Percentiles rank a stretch among this genome's conserved stretches.
Evolutionary conservation across 768 basidiomycete genomes (phyloP).

Genomic region (Suillus ampliporus): DNA sequence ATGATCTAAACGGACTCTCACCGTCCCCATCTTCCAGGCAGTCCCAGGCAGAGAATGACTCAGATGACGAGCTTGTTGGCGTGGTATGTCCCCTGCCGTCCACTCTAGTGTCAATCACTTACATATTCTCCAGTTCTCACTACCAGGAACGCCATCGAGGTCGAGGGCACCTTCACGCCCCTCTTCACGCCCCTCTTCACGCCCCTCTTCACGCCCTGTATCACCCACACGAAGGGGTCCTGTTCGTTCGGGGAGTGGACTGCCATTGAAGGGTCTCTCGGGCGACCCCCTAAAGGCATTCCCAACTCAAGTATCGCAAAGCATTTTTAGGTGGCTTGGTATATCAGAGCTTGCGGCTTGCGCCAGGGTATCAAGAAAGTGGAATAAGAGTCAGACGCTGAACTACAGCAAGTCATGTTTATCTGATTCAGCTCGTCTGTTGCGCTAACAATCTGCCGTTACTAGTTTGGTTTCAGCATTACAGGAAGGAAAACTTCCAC

Average conservation of each 20-base stretch:
- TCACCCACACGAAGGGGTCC: conserved; percentile 35
- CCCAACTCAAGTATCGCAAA: conserved; percentile 83
- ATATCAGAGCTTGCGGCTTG: conserved; percentile 76
- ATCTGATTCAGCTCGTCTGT: neutral
- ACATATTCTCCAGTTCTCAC: conserved; percentile 54
- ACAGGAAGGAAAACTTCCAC: conserved; percentile 86
- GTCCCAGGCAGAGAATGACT: conserved; percentile 49
- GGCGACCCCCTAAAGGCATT: conserved; percentile 71
- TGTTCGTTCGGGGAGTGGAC: conserved; percentile 25
- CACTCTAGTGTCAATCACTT: conserved; percentile 15
- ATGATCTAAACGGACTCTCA: conserved; percentile 26
- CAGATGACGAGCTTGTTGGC: conserved; percentile 71
- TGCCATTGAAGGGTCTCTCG: conserved; percentile 26
- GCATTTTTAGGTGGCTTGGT: conserved; percentile 69
- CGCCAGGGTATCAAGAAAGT: conserved; percentile 82
- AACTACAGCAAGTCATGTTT: conserved; percentile 73
- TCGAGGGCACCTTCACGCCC: conserved; percentile 61
- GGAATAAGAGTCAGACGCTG: conserved; percentile 87
- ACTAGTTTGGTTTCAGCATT: conserved; percentile 93
- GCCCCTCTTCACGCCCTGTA: conserved; percentile 43
- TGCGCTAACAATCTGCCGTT: neutral
- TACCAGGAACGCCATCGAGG: conserved; percentile 69
- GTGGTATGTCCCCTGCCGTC: conserved; percentile 55
- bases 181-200: conserved; percentile 39
- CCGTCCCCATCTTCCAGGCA: conserved; percentile 13